Evolutionary conservation across 2,329 filamentous ascomycete species (phyloP).

Genomic region (Curvularia lunata): DNA sequence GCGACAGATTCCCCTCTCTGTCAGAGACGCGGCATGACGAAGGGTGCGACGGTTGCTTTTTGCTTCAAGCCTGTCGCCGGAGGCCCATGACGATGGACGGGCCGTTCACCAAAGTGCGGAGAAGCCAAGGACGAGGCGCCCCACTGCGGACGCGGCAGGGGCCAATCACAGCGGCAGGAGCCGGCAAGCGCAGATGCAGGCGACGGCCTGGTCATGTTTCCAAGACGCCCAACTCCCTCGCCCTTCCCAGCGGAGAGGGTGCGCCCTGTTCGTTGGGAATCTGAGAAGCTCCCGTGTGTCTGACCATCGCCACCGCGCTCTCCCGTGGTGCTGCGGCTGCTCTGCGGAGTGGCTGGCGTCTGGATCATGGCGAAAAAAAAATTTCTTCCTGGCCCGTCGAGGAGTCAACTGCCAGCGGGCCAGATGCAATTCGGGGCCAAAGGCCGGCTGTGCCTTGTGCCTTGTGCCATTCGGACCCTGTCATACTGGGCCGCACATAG

Average conservation of each 20-base stretch:
- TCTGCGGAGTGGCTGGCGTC: conserved; percentile 19
- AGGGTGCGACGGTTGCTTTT: conserved; percentile 28
- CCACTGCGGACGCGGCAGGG: neutral
- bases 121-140: conserved; percentile 20
- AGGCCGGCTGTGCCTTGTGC: conserved; percentile 20
- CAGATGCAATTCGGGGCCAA: conserved; percentile 1
- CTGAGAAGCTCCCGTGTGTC: conserved; percentile 11
- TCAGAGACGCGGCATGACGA: conserved; percentile 27
- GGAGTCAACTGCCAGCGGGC: conserved; percentile 11
- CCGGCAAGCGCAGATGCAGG: conserved; percentile 2
- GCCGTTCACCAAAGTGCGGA: conserved; percentile 31
- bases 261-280: conserved; percentile 25
- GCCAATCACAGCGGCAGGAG: conserved; percentile 13
- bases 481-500: conserved; percentile 9
- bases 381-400: conserved; percentile 30
- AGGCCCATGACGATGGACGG: conserved; percentile 24
- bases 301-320: conserved; percentile 20
- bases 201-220: conserved; percentile 11
- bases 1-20: conserved; percentile 12
- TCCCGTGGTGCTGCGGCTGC: conserved; percentile 1
- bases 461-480: conserved; percentile 10
- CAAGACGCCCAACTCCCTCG: conserved; percentile 20
- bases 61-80: conserved; percentile 20
- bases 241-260: conserved; percentile 18
- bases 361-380: conserved; percentile 33